Percentiles rank a stretch among this genome's conserved stretches.
These are phyloP conservation scores for Austroboletus novae-zelandiae DNA, from an alignment of 1,284 basidiomycete genomes.

Conservation along the genomic window DNA sequence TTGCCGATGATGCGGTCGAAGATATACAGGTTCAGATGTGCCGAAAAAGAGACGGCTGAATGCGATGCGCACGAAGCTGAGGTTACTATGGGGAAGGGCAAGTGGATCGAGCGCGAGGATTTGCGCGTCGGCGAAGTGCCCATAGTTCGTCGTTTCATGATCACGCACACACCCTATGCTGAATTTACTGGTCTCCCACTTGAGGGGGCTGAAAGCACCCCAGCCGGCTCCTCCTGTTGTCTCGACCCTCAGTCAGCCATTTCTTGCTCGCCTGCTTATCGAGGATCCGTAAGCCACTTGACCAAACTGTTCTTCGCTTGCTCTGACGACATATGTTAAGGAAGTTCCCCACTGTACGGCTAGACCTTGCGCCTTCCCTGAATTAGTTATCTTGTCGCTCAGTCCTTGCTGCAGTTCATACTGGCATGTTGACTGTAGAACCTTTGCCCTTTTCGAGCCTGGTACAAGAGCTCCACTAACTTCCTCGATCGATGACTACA, in stretches of 20 bases:
- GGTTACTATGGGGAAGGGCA: conserved; percentile 61
- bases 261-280: conserved; percentile 74
- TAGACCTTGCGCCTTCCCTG: conserved; percentile 94
- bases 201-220: conserved; percentile 70
- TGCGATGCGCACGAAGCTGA: conserved; percentile 47
- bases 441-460: conserved; percentile 64
- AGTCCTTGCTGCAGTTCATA: conserved; percentile 84
- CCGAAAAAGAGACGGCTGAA: conserved; percentile 62
- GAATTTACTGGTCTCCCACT: conserved; percentile 82
- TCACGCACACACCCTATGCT: conserved; percentile 74
- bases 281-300: conserved; percentile 84
- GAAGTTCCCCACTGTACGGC: conserved; percentile 90
- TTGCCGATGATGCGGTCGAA: conserved; percentile 84
- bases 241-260: conserved; percentile 76
- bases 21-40: conserved; percentile 81
- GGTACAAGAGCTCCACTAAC: conserved; percentile 46
- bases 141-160: conserved; percentile 49
- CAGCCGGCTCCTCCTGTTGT: conserved; percentile 58
- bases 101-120: conserved; percentile 52
- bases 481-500: conserved; percentile 26
- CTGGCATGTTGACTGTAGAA: conserved; percentile 87
- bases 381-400: conserved; percentile 90
- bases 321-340: conserved; percentile 33
- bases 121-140: conserved; percentile 15
- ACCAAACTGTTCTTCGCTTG: conserved; percentile 2